Evolutionary conservation across 2,329 filamentous ascomycete species (phyloP).

Genomic region (Pyricularia pennisetigena): DNA sequence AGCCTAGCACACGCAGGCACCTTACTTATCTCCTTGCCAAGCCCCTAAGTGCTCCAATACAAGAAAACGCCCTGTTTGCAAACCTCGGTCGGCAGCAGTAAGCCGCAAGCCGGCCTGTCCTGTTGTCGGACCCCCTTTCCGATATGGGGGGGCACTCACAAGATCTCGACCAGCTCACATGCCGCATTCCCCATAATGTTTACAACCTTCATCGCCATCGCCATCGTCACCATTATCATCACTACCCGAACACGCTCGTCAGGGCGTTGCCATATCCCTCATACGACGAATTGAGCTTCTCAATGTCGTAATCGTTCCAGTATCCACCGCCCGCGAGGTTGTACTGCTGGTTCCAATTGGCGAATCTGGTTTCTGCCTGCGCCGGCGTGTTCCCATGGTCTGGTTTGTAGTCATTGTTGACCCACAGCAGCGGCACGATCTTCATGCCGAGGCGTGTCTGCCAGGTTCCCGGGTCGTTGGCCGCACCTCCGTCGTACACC

Average conservation of each 20-base stretch:
- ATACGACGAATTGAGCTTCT: slow-evolving; percentile 31
- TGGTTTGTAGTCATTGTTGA: slow-evolving; percentile 35
- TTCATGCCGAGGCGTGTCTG: slow-evolving; percentile 25
- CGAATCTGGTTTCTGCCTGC: slow-evolving; percentile 25
- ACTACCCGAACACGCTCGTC: slow-evolving; percentile 11
- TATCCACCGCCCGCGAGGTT: slow-evolving; percentile 28
- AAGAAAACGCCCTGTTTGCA: background rate
- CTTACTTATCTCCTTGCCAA: too few relatives aligned
- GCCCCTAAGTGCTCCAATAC: background rate
- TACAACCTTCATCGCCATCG: background rate
- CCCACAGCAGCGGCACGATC: slow-evolving; percentile 33
- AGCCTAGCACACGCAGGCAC: background rate
- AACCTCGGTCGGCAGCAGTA: background rate
- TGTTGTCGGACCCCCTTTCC: background rate
- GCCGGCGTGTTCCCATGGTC: slow-evolving; percentile 24
- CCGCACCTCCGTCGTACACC: slow-evolving; percentile 32
- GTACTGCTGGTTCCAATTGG: slow-evolving; percentile 19
- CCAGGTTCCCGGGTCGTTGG: slow-evolving; percentile 29
- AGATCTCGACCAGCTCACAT: background rate
- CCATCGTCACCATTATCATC: background rate
- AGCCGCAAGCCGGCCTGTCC: background rate
- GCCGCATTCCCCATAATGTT: background rate
- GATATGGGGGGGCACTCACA: background rate
- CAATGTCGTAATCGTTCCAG: slow-evolving; percentile 36
- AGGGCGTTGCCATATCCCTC: slow-evolving; percentile 19